phyloP scores from a whole-genome alignment of 2,329 filamentous ascomycete genomes.

The Rugonectria rugulosa region DNA sequence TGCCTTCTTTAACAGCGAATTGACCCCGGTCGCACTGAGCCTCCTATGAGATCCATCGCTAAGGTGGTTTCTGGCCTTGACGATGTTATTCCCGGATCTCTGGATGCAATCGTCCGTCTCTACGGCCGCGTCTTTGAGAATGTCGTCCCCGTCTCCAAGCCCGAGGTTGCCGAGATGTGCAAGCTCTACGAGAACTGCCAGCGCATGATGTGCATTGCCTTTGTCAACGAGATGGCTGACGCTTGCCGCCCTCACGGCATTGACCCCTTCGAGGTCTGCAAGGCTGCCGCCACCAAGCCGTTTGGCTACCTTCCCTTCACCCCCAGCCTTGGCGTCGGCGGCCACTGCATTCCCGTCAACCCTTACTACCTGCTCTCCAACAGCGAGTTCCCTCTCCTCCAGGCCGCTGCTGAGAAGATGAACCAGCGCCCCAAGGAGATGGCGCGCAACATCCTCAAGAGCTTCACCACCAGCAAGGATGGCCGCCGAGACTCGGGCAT shows the following conservation, averaged over 20 bases:
- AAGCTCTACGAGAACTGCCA: constrained; percentile 66
- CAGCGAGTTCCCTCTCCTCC: constrained; percentile 51
- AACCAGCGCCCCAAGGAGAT: constrained; percentile 8
- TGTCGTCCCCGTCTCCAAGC: constrained; percentile 55
- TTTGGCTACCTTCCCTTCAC: constrained; percentile 58
- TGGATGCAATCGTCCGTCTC: constrained; percentile 50
- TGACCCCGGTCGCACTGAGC: constrained; percentile 56
- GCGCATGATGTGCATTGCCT: constrained; percentile 61
- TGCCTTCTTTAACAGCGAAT: too few species aligned
- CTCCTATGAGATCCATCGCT: constrained; percentile 52
- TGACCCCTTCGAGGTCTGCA: constrained; percentile 57
- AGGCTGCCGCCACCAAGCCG: constrained; percentile 57
- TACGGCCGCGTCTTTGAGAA: constrained; percentile 55
- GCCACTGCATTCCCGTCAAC: constrained; percentile 64
- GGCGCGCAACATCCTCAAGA: constrained; percentile 16
- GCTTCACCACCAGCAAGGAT: background rate
- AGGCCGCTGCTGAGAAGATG: constrained; percentile 5
- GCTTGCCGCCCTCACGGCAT: constrained; percentile 54
- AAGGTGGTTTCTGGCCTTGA: constrained; percentile 62
- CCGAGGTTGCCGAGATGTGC: constrained; percentile 64
- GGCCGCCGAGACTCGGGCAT: constrained; percentile 22
- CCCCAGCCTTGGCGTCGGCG: constrained; percentile 58
- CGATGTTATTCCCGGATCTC: constrained; percentile 52
- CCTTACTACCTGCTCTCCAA: constrained; percentile 59
- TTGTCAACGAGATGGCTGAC: constrained; percentile 63